phyloP scores from a whole-genome alignment of 331 rosid species.

The Acacia pycnantha region DNA sequence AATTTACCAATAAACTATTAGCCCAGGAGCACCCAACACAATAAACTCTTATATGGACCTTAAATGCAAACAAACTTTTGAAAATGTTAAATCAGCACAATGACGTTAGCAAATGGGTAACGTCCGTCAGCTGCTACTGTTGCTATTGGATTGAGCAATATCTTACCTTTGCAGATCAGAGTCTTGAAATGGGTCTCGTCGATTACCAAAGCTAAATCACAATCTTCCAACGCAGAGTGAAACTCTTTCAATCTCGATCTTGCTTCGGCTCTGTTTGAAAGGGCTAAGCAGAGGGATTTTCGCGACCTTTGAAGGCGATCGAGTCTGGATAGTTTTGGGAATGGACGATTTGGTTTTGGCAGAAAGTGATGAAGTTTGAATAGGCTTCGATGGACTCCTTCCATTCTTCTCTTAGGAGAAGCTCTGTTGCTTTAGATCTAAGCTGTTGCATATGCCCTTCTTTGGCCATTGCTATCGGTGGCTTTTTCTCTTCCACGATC shows the following conservation, averaged over 20 bases:
- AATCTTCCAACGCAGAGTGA: slow-evolving; percentile 56
- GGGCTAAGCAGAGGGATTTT: slow-evolving; percentile 70
- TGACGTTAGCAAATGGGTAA: no score
- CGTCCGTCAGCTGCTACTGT: no score
- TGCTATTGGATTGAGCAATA: slow-evolving; percentile 65
- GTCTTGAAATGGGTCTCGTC: slow-evolving; percentile 76
- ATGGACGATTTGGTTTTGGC: slow-evolving; percentile 41
- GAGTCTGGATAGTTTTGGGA: slow-evolving; percentile 11
- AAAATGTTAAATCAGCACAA: no score
- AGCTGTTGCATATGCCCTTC: slow-evolving; percentile 61
- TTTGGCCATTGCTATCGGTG: slow-evolving; percentile 40
- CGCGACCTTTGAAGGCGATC: slow-evolving; percentile 42
- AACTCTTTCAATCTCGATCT: slow-evolving; percentile 55
- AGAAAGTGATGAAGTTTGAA: slow-evolving; percentile 60
- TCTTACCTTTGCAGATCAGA: slow-evolving; percentile 80
- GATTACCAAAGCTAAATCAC: slow-evolving; percentile 59
- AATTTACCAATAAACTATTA: no score
- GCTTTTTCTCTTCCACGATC: slow-evolving; percentile 13
- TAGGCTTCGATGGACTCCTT: slow-evolving; percentile 50
- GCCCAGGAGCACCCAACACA: no score
- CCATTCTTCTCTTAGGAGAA: slow-evolving; percentile 88
- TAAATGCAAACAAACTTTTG: no score
- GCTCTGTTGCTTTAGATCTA: slow-evolving; percentile 83
- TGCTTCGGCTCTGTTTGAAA: slow-evolving; percentile 85
- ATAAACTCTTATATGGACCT: no score